Evolutionary conservation across 768 basidiomycete species (phyloP).

Genomic region (Rhodocollybia butyracea): DNA sequence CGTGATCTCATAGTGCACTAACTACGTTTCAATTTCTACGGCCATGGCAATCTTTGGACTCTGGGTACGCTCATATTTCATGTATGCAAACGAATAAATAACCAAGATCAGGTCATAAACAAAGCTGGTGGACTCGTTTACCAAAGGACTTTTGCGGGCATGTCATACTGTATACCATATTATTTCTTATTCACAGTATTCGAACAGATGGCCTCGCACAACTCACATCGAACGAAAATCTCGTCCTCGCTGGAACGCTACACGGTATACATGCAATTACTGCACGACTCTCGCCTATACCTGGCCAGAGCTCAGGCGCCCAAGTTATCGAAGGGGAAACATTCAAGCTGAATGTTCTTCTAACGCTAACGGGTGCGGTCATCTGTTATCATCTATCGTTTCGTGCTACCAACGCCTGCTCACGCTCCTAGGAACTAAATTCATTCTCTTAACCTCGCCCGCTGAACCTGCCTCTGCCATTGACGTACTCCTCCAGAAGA

Average conservation of each 20-base stretch:
- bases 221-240: slow-evolving; percentile 89
- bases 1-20: neutral
- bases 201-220: slow-evolving; percentile 82
- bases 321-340: slow-evolving; percentile 95
- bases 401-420: neutral
- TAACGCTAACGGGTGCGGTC: slow-evolving; percentile 89
- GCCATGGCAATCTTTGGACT: slow-evolving; percentile 77
- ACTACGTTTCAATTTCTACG: neutral
- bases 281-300: slow-evolving; percentile 77
- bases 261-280: slow-evolving; percentile 99
- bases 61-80: slow-evolving; percentile 48
- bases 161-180: neutral
- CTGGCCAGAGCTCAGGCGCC: slow-evolving; percentile 75
- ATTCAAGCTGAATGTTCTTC: slow-evolving; percentile 89
- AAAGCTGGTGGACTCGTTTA: slow-evolving; percentile 98
- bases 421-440: slow-evolving; percentile 78
- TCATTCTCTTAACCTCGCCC: slow-evolving; percentile 86
- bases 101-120: slow-evolving; percentile 77
- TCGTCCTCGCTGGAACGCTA: slow-evolving; percentile 93
- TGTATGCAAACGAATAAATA: neutral
- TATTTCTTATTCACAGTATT: slow-evolving; percentile 1
- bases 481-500: slow-evolving; percentile 74
- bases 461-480: slow-evolving; percentile 55
- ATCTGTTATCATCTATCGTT: slow-evolving; percentile 1
- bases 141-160: slow-evolving; percentile 88